Evolutionary conservation across 2,329 filamentous ascomycete genomes (phyloP), one percentile per base, ranked within the genome.

Genomic region (Aspergillus sp.): DNA sequence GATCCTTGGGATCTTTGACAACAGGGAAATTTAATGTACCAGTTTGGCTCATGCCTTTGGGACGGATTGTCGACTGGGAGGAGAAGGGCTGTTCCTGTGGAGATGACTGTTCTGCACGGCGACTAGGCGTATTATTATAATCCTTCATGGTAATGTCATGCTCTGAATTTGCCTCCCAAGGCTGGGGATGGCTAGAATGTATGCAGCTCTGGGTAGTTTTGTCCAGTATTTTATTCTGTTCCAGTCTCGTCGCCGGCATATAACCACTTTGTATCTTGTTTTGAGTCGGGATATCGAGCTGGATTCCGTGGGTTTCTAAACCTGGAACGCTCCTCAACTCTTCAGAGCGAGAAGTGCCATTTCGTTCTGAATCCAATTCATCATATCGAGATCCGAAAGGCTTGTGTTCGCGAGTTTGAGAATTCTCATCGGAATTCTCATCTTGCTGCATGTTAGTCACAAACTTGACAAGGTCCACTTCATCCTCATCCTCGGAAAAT

Each of bases 1-100:
- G 82, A 64, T 90, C 85, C 64, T 86, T 82, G 1, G 87, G 83
- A 64, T 93, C 86, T 73, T 96, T 96, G 21, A 93, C 90, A 12
- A 92, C 84, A 1, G 88, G 83, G 66, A 91, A 96, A 27, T 81
- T 82, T 25, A 91, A 77, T 21, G 78, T 81, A 61, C 80, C 67
- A 62, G 75, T 71, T 63, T 75, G 62, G 57, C 71, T 64, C 21
- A 57, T 53, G 6, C 69, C 69, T 49, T 70, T 73, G 45, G 60
- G 46, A 55, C 67, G 62, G 51, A 63, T 46, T 49, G 68, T 66
- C 47, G 57, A 60, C 56, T 70, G 68, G 3, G 67, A 70, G 8
- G 56, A 70, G 8, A 57, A 55, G n/a, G 14, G 27, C 46, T 60
- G 62, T 27, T 63, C 55, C 19, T 66, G 64, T 8, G 66, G 70